A percentile compares a stretch with the other conserved stretches of the same genome.
Conservation (phyloP, 768 basidiomycete species). For the Pleurotus tuber-regium region DNA sequence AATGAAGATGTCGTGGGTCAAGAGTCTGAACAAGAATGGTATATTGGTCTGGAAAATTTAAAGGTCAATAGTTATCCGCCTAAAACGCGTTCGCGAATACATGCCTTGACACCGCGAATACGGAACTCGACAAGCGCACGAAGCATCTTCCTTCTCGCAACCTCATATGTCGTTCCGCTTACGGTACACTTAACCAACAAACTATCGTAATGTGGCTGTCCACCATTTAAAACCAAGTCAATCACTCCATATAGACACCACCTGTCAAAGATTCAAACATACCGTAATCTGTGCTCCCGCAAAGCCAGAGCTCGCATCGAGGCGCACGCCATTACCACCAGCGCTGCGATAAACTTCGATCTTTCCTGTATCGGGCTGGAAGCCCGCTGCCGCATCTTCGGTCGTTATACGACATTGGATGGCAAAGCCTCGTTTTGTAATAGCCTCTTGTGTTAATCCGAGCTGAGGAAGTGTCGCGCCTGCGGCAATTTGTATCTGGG, state of each 20-base stretch:
- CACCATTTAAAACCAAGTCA: neutral
- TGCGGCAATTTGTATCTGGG: constrained; percentile 99
- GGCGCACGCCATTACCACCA: constrained; percentile 96
- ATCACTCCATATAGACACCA: neutral
- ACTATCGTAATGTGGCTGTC: constrained; percentile 95
- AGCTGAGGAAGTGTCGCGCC: constrained; percentile 95
- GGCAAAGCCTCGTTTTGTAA: constrained; percentile 94
- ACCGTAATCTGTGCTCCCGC: constrained; percentile 99
- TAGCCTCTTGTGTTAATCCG: constrained; percentile 93
- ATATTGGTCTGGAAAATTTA: constrained; percentile 99
- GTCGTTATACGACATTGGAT: constrained; percentile 99
- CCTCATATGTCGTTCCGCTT: constrained; percentile 96
- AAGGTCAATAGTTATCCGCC: too few relatives aligned
- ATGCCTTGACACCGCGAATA: constrained; percentile 97
- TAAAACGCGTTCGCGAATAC: too few relatives aligned
- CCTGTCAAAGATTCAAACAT: constrained; percentile 24
- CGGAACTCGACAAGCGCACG: constrained; percentile 99
- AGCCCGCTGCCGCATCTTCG: constrained; percentile 86
- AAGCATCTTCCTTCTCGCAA: constrained; percentile 98
- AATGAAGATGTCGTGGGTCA: constrained; percentile 96
- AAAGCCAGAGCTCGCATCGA: constrained; percentile 96
- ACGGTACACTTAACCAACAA: constrained; percentile 95
- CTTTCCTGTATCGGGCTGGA: constrained; percentile 99
- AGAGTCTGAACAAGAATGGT: constrained; percentile 96
- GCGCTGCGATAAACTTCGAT: constrained; percentile 99